A percentile compares a stretch with the other conserved stretches of the same genome.
phyloP scores from a whole-genome alignment of 176 grass and related monocot genomes.

The Tillandsia leiboldiana region DNA sequence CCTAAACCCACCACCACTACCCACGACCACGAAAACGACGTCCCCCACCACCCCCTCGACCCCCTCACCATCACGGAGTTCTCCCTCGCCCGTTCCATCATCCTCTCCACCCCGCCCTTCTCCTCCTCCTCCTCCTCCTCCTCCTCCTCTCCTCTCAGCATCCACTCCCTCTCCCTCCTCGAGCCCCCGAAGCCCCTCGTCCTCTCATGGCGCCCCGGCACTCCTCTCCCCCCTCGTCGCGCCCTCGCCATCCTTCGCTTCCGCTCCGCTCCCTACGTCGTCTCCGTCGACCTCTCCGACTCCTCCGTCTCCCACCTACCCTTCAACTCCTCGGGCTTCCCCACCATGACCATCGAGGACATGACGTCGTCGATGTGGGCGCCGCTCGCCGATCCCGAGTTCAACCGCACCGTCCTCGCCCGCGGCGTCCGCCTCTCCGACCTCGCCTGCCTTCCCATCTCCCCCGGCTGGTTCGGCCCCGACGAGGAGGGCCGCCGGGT shows the following conservation, averaged over 20 bases:
- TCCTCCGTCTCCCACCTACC: conserved; percentile 30
- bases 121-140: conserved; percentile 34
- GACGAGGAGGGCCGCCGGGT: conserved; percentile 60
- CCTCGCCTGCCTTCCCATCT: conserved; percentile 58
- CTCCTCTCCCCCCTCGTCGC: conserved; percentile 44
- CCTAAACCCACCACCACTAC: background rate
- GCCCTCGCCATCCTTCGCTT: conserved; percentile 46
- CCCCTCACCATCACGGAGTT: conserved; percentile 60
- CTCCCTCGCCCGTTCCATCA: conserved; percentile 46
- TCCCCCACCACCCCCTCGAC: conserved; percentile 58
- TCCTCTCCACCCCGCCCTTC: conserved; percentile 45
- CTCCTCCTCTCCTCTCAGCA: conserved; percentile 38
- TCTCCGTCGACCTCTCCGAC: conserved; percentile 38
- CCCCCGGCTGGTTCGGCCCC: conserved; percentile 63
- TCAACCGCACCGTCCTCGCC: conserved; percentile 40
- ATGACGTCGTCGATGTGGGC: conserved; percentile 24
- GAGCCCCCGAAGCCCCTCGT: conserved; percentile 61
- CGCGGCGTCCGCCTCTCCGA: conserved; percentile 59
- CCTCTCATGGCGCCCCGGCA: conserved; percentile 28
- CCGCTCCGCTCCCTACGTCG: conserved; percentile 24
- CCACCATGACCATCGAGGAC: conserved; percentile 75
- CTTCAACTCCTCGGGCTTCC: conserved; percentile 44
- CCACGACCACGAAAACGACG: conserved; percentile 30
- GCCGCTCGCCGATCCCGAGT: conserved; percentile 41
- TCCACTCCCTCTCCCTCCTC: conserved; percentile 60